phyloP scores from a whole-genome alignment of 345 rosid species.

The Balakata baccata region DNA sequence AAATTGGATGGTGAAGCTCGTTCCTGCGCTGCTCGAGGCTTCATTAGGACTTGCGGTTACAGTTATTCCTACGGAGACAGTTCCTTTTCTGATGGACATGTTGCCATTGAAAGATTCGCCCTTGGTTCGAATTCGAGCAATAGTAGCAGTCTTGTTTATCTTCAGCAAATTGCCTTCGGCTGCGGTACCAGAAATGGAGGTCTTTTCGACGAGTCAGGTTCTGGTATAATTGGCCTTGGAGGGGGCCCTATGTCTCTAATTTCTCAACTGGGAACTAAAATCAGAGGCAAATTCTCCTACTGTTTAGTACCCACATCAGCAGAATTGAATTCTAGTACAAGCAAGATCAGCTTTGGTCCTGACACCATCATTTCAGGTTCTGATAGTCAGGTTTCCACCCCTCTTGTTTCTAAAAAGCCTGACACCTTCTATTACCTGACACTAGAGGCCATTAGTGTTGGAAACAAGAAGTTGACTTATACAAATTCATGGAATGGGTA shows the following conservation, averaged over 20 bases:
- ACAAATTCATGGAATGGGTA: background rate
- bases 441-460: conserved; percentile 55
- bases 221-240: conserved; percentile 64
- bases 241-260: conserved; percentile 51
- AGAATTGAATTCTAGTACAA: conserved; percentile 16
- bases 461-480: conserved; percentile 39
- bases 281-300: conserved; percentile 50
- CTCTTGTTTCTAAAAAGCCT: conserved; percentile 31
- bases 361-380: conserved; percentile 19
- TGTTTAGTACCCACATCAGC: conserved; percentile 45
- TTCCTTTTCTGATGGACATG: conserved; percentile 37
- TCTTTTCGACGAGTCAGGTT: conserved; percentile 39
- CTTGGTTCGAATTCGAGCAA: conserved; percentile 22
- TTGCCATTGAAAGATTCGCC: conserved; percentile 43
- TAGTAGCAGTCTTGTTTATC: conserved; percentile 17
- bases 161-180: conserved; percentile 37
- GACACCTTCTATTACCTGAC: conserved; percentile 46
- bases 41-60: conserved; percentile 38
- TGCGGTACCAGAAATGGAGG: conserved; percentile 53
- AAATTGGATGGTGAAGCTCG: conserved; percentile 14
- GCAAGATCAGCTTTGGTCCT: conserved; percentile 49
- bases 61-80: conserved; percentile 46
- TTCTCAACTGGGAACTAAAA: conserved; percentile 37
- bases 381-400: conserved; percentile 31
- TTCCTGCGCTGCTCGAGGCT: conserved; percentile 29